Conservation (phyloP, 2,329 filamentous ascomycete genomes). For the Dactylellina cionopaga region DNA sequence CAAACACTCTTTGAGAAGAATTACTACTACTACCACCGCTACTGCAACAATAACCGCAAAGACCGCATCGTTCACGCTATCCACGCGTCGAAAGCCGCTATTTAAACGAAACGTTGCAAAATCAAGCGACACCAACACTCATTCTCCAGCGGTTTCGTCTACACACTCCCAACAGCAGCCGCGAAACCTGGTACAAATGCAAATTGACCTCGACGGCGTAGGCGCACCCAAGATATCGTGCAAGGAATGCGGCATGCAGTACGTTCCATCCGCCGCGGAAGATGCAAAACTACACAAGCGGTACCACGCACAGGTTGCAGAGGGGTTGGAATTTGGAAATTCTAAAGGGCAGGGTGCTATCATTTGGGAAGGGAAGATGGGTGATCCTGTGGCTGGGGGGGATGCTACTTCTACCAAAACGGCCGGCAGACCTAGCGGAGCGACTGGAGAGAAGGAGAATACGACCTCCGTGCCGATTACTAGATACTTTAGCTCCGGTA, state of each 20-base stretch:
- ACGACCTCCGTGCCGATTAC: conserved; percentile 12
- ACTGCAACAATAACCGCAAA: conserved; percentile 12
- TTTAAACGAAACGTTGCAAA: conserved; percentile 41
- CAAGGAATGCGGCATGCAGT: conserved; percentile 72
- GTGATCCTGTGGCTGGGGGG: neutral
- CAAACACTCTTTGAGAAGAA: neutral
- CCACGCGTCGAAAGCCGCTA: conserved; percentile 33
- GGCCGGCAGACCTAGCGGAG: conserved; percentile 57
- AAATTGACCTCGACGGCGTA: conserved; percentile 47
- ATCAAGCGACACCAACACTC: conserved; percentile 2
- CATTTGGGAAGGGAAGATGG: conserved; percentile 28
- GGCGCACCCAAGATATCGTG: conserved; percentile 62
- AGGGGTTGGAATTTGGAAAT: conserved; percentile 69
- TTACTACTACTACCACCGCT: neutral
- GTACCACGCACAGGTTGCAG: conserved; percentile 71
- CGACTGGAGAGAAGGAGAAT: conserved; percentile 57
- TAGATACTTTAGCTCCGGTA: conserved; percentile 20
- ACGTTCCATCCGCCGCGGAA: conserved; percentile 70
- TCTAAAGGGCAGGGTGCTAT: conserved; percentile 9
- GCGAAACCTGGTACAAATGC: conserved; percentile 42
- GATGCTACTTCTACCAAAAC: conserved; percentile 55
- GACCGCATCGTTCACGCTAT: conserved; percentile 26
- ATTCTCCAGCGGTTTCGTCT: neutral
- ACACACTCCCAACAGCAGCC: neutral
- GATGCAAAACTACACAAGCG: conserved; percentile 72